phyloP scores from a whole-genome alignment of 2,329 filamentous ascomycete genomes.

The Stachybotrys echinatus region DNA sequence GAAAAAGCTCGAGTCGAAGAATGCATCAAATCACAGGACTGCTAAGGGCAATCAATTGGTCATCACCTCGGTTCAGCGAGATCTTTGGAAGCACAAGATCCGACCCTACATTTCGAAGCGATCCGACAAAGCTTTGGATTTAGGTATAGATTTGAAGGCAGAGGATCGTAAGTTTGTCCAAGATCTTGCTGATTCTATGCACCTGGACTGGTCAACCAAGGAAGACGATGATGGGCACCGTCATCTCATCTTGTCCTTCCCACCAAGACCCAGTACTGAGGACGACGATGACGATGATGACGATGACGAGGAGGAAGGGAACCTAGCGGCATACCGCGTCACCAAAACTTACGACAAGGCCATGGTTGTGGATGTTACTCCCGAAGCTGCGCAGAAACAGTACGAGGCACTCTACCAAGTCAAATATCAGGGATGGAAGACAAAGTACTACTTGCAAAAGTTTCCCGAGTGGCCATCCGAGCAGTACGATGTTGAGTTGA shows the following conservation, averaged over 20 bases:
- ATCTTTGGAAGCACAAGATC: slow-evolving; percentile 73
- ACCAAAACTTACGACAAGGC: slow-evolving; percentile 90
- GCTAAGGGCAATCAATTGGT: slow-evolving; percentile 56
- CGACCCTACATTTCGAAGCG: slow-evolving; percentile 77
- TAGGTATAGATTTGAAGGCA: slow-evolving; percentile 68
- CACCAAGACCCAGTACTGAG: slow-evolving; percentile 41
- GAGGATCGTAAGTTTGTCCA: slow-evolving; percentile 91
- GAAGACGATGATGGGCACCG: slow-evolving; percentile 52
- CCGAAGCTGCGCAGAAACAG: slow-evolving; percentile 71
- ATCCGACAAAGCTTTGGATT: slow-evolving; percentile 59
- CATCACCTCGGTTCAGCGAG: slow-evolving; percentile 74
- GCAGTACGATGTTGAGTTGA: slow-evolving; percentile 70
- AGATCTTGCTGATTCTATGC: slow-evolving; percentile 65
- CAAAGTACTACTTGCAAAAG: slow-evolving; percentile 86
- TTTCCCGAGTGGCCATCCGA: slow-evolving; percentile 81
- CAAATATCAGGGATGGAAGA: slow-evolving; percentile 91
- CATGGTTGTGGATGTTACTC: slow-evolving; percentile 71
- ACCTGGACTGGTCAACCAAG: slow-evolving; percentile 52
- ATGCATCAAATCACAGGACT: slow-evolving; percentile 49
- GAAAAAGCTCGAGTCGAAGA: slow-evolving; percentile 54
- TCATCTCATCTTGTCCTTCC: slow-evolving; percentile 46
- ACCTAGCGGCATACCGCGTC: slow-evolving; percentile 77
- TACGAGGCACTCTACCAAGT: slow-evolving; percentile 83
- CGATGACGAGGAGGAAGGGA: slow-evolving; percentile 58
- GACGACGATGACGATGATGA: slow-evolving; percentile 58